Evolutionary conservation across 2,329 filamentous ascomycete genomes (phyloP), one percentile per base, ranked within the genome.

Genomic region (Teratosphaeria epicoccoides): DNA sequence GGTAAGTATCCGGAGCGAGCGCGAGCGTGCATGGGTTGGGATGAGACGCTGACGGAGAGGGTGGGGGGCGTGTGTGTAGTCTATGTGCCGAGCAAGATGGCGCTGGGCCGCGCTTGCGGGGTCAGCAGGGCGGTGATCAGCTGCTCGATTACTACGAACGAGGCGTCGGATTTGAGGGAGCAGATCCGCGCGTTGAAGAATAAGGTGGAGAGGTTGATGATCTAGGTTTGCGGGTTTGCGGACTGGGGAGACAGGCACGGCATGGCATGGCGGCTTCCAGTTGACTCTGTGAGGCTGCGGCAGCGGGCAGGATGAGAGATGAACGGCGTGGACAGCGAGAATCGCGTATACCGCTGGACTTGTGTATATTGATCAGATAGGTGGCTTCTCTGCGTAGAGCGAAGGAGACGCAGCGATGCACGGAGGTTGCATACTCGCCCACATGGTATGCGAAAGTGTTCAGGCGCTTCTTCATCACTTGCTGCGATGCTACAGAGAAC

Each of bases 191-290:
- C 83, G 59, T 78, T 96, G 66, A 94, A 91, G 78, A 87, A 94
- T 73, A 94, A 95, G 82, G 87, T 97, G 51, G 91, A 97, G 80
- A 82, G 90, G 64, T 80, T 96, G 61, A 89, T 91, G 77, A 95
- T 96, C 75, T 96, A 73, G 58, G 33, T 17, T 40, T 40, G 33
- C 10, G n/a, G n/a, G n/a, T n/a, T n/a, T n/a, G n/a, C 6, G 6
- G n/a, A 20, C 10, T 17, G n/a, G 3, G 24, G 12, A 26, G 14
- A 20, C n/a, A 17, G 5, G 2, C 6, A 17, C n/a, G 9, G 33
- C 9, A 5, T 6, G 6, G 17, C 4, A 2, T 5, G 14, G 33
- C 33, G 33, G 33, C 33, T 40, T 40, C 33, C 33, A 40, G 33
- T 40, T 40, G n/a, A 40, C 33, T 40, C 33, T 40, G 33, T 20